Evolutionary conservation across 176 grass and related monocot genomes (phyloP), one percentile per base, ranked within the genome.

Genomic region (Avena atlantica): DNA sequence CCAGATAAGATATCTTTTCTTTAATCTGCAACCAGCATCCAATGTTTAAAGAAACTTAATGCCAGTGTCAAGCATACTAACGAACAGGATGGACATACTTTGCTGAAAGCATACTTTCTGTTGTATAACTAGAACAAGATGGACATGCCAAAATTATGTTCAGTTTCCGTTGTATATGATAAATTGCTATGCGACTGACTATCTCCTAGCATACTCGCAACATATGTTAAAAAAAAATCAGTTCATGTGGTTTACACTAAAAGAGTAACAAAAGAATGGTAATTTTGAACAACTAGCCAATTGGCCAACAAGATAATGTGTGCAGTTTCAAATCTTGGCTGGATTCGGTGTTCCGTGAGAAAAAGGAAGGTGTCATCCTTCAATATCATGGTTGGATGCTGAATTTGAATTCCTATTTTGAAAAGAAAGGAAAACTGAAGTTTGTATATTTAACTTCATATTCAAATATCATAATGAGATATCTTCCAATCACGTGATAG

Each of bases 1-100:
- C 90, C 76, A 98, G 80, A 58, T 94, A 89, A 65, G 92, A 69
- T 87, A 94, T 94, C 85, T 62, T 98, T 70, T 96, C 93, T 80
- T 60, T 93, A 91, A 96, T 94, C 96, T 98, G 88, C 45, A 89
- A 50, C 52, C 27, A 81, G 10, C 20, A 80, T 63, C 25, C 76
- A 84, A 68, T 2, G 58, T 87, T 80, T 83, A 24, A 84, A 68
- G 24, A 87, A 87, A 87, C 16, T 49, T 27, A 60, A 1, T 68
- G 68, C 1, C 6, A 9, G 66, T 25, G 83, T 79, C n/a, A 87
- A 79, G 19, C 1, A 17, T 77, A 70, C 19, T 57, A 59, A 66
- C 59, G 42, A 87, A 75, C 6, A 44, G 34, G 31, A 45, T 0
- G 19, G 36, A 20, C 47, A 45, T 42, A 34, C 9, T 31, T 11